A percentile compares a stretch with the other conserved stretches of the same genome.
phyloP scores from a whole-genome alignment of 2,329 filamentous ascomycete species.

The Nothophaeocryptopus gaeumannii region DNA sequence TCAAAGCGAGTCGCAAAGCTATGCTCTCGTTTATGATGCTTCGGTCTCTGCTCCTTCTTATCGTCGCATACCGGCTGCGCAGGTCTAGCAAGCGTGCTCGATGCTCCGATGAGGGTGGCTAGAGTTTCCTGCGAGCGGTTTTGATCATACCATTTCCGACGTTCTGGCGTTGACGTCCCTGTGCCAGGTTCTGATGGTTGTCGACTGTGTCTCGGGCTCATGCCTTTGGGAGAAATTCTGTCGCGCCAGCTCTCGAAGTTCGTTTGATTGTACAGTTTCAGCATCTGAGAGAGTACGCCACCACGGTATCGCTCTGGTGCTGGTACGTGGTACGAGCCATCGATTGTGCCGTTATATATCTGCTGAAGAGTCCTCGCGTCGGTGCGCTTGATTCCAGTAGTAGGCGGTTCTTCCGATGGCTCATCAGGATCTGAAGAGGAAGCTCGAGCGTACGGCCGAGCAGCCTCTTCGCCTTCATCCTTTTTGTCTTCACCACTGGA shows the following conservation, averaged over 20 bases:
- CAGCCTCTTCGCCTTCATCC: not conserved
- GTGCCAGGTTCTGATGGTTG: conserved; percentile 40
- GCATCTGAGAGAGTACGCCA: conserved; percentile 67
- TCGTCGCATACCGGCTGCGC: conserved; percentile 38
- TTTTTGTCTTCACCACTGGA: not conserved
- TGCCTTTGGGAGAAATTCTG: not conserved
- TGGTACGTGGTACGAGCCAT: conserved; percentile 55
- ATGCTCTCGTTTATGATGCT: conserved; percentile 18
- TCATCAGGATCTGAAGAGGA: not conserved
- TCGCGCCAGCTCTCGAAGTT: conserved; percentile 4
- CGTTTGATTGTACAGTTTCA: conserved; percentile 62
- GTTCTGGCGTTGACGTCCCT: conserved; percentile 17
- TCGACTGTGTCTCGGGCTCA: conserved; percentile 31
- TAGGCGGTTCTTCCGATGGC: not conserved
- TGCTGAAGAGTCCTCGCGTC: conserved; percentile 3
- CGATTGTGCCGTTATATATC: conserved; percentile 12
- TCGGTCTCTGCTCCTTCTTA: conserved; percentile 35
- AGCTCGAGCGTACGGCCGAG: conserved; percentile 2
- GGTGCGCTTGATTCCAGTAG: not conserved
- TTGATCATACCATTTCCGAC: conserved; percentile 23
- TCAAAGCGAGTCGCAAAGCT: conserved; percentile 34
- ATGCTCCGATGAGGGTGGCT: conserved; percentile 41
- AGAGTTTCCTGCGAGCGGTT: conserved; percentile 15
- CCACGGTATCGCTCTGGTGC: conserved; percentile 66
- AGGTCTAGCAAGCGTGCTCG: conserved; percentile 42